Evolutionary conservation across 768 basidiomycete genomes (phyloP), one percentile per base, ranked within the genome.

Genomic region (Russula olivacea): DNA sequence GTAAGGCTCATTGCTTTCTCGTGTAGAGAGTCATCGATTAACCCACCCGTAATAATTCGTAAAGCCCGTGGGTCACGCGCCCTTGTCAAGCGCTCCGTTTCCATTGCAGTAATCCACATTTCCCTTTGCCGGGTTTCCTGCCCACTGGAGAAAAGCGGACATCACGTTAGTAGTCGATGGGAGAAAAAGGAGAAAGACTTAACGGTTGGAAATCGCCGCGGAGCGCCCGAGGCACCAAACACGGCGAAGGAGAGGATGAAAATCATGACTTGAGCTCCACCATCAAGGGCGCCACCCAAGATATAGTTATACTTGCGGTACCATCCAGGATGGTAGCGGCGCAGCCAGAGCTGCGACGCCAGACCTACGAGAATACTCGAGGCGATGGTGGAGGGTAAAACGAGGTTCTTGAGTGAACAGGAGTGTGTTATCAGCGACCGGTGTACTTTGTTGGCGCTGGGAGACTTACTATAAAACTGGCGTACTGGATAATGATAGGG

Each of bases 221-320:
- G 68, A 12, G 69, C 69, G 11, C 83, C 84, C 0, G 80, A 79
- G 15, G 82, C 84, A 19, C 86, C 85, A 66, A 83, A 84, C 25
- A 86, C 83, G 2, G 84, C 83, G 70, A 86, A 87, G 0, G 84
- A 83, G 5, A 84, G 74, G 43, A 87, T 75, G 69, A 85, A 84
- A 34, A 83, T 77, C 81, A 85, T 84, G 54, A 84, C 78, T 69
- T 86, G 85, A 17, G 83, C 81, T 10, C 86, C 85, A 30, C 85
- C 85, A 68, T 86, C 84, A 40, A 86, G 73, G 8, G 82, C 87
- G 47, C 85, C 88, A 32, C 84, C 84, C 4, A 88, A 72, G 43
- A 86, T 81, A 68, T 85, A 86, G 69, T 87, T 86, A 71, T 85
- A 85, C 68, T 77, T 76, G 68, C 81, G 80, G 72, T 85, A 89